These are phyloP conservation scores for Albatrellus ellisii DNA, from an alignment of 768 basidiomycete species.

Conservation along the genomic window DNA sequence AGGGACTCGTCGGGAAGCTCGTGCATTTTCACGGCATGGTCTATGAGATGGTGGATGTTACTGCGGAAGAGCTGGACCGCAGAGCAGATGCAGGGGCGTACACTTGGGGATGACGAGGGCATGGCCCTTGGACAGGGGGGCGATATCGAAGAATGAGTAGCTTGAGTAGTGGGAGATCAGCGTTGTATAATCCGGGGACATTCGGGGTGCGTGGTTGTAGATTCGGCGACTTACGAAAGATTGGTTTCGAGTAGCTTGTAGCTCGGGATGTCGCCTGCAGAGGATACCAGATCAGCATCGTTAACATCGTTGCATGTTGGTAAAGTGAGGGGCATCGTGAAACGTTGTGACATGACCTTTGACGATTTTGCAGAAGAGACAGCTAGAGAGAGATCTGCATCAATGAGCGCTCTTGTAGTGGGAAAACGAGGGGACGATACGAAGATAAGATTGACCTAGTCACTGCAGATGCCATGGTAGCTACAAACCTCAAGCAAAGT, in stretches of 20 bases:
- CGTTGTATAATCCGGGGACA: neutral
- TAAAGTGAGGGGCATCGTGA: neutral
- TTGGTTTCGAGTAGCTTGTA: constrained; percentile 75
- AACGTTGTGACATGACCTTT: constrained; percentile 39
- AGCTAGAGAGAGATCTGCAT: constrained; percentile 41
- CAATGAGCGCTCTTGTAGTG: too few species aligned
- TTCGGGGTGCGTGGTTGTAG: neutral
- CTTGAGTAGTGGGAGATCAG: constrained; percentile 23
- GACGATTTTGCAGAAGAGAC: constrained; percentile 94
- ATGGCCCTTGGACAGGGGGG: constrained; percentile 83
- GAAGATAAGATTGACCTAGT: too few species aligned
- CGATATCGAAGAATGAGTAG: constrained; percentile 86
- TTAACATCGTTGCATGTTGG: neutral
- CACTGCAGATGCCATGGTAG: too few species aligned
- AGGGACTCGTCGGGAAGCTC: constrained; percentile 83
- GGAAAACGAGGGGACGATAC: too few species aligned
- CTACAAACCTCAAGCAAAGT: too few species aligned
- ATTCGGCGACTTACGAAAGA: constrained; percentile 35
- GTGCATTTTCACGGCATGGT: constrained; percentile 77
- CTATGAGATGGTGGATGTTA: constrained; percentile 34
- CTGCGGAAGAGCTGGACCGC: constrained; percentile 2
- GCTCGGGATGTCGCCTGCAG: constrained; percentile 77
- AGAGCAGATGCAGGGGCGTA: constrained; percentile 19
- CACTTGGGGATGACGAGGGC: constrained; percentile 91
- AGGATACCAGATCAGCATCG: neutral